Conservation (phyloP, 2,329 filamentous ascomycete genomes). For the Colletotrichum acutatum region DNA sequence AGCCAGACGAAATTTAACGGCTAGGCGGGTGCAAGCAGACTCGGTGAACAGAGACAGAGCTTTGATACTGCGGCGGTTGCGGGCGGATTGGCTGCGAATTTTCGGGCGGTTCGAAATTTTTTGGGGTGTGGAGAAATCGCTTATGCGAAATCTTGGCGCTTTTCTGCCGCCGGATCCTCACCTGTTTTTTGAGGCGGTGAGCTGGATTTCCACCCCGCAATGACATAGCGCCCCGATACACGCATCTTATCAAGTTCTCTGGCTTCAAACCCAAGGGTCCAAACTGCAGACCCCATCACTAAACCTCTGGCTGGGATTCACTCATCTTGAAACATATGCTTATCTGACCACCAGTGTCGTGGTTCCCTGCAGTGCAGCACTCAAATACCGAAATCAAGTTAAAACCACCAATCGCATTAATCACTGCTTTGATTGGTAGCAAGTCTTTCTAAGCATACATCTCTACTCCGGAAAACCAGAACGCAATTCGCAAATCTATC, state of each 20-base stretch:
- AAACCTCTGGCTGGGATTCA: neutral
- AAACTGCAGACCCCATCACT: slow-evolving; percentile 10
- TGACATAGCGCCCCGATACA: slow-evolving; percentile 25
- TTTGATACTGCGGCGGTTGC: slow-evolving; percentile 26
- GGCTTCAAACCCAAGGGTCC: neutral
- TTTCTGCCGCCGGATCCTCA: slow-evolving; percentile 23
- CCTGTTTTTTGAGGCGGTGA: slow-evolving; percentile 19
- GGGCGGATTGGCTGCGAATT: slow-evolving; percentile 36
- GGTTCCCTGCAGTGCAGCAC: too few species aligned
- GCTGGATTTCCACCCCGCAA: slow-evolving; percentile 1
- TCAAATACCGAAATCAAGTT: neutral
- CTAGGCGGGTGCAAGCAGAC: slow-evolving; percentile 15
- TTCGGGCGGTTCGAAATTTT: slow-evolving; percentile 36
- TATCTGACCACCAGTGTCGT: neutral
- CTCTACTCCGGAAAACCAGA: slow-evolving; percentile 5
- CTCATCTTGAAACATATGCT: neutral
- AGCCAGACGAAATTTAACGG: neutral
- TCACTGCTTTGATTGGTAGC: slow-evolving; percentile 16
- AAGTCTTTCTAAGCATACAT: slow-evolving; percentile 23
- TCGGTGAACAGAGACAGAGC: slow-evolving; percentile 23
- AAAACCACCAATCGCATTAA: neutral
- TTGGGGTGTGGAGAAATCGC: slow-evolving; percentile 38
- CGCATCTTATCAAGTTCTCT: neutral
- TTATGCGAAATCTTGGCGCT: slow-evolving; percentile 37
- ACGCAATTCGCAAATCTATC: slow-evolving; percentile 18